Conservation (phyloP, 805 yeast genomes). For the Yamadazyma takamatsuzukensis region DNA sequence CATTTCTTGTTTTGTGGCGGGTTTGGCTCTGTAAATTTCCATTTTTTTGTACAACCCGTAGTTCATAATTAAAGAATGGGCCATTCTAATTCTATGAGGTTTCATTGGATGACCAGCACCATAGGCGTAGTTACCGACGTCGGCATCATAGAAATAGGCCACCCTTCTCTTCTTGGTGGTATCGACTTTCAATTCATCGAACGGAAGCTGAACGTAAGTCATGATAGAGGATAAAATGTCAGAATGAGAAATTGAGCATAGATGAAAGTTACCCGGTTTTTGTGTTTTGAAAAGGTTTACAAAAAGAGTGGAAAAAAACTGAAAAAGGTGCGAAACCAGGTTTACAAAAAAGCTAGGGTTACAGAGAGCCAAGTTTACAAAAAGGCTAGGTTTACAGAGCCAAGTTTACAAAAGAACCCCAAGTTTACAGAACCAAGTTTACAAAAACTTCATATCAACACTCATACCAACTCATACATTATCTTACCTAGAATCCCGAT, state of each 20-base stretch:
- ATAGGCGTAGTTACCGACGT: constrained; percentile 96
- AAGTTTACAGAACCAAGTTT: too few relatives aligned
- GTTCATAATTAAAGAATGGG: constrained; percentile 94
- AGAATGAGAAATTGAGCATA: not conserved
- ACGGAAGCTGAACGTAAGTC: constrained; percentile 43
- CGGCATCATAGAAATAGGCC: constrained; percentile 54
- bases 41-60: constrained; percentile 94
- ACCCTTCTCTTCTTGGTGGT: constrained; percentile 38
- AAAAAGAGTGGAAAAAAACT: too few relatives aligned
- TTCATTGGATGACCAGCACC: constrained; percentile 99
- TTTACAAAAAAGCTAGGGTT: too few relatives aligned
- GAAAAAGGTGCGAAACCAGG: not conserved
- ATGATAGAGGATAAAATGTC: constrained; percentile 11
- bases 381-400: too few relatives aligned
- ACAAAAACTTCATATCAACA: too few relatives aligned
- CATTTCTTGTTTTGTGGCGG: constrained; percentile 97
- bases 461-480: too few relatives aligned
- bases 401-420: too few relatives aligned
- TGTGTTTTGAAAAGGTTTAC: too few relatives aligned
- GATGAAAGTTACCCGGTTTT: not conserved
- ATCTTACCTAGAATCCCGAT: too few relatives aligned
- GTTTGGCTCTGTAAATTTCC: constrained; percentile 96
- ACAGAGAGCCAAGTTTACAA: too few relatives aligned
- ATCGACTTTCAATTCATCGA: constrained; percentile 43
- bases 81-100: constrained; percentile 98